Evolutionary conservation across 139 green algal species (phyloP), one percentile per base, ranked within the genome.

Genomic region (Micromonas commoda): DNA sequence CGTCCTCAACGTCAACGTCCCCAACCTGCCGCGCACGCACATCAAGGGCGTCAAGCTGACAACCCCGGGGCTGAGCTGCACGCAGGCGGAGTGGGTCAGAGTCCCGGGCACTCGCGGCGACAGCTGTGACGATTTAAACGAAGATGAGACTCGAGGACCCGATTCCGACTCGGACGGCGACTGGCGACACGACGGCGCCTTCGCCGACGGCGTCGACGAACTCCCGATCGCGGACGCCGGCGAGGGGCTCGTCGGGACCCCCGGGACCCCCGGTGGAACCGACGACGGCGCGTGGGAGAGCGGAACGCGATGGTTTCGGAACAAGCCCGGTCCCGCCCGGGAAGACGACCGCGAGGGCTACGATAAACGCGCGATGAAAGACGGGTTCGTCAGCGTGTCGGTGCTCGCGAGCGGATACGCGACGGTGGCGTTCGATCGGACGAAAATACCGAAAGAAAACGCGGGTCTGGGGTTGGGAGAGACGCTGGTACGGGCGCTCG

Each of bases 1-100:
- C 28, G 54, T 70, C 24, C 24, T 70, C 21, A 70, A 70, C 63
- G 6, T 70, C 1, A 70, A 70, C 63, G 63, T 70, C 6, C 63
- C 63, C 1, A 28, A 34, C 28, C 28, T n/a, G 31, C 5, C n/a
- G 63, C 6, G 63, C 31, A 28, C 20, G 45, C 45, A 70, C 1
- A 70, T 70, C 6, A 70, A 34, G 31, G 63, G 63, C 6, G 63
- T 70, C 20, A 34, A 70, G 31, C 28, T 34, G 28, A 39, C 28
- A 16, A 13, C 21, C 1, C 28, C 31, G 31, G 28, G 28, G 63
- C 24, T 39, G 21, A 39, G 63, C 63, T 70, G 28, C 28, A 70
- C 63, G 2, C 28, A 39, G 2, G n/a, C 63, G 63, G 28, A 39
- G 21, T 70, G 63, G 63, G 31, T 39, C 1, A 6, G 63, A 70